Conservation (phyloP, 306 rosid species). For the Quercus gilva region DNA sequence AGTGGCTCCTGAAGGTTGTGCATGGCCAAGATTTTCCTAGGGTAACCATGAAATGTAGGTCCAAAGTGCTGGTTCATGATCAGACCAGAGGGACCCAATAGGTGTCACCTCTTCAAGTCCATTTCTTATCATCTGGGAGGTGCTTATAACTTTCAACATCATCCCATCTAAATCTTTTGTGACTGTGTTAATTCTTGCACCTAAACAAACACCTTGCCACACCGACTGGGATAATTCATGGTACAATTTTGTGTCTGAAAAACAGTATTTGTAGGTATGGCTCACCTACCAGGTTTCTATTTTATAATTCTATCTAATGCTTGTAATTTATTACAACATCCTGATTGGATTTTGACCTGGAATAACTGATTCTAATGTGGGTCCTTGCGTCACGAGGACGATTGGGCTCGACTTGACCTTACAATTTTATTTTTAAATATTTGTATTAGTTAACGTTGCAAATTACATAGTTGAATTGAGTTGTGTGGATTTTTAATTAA, state of each 20-base stretch:
- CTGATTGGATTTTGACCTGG: conserved; percentile 18
- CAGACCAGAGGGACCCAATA: conserved; percentile 50
- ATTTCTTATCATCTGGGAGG: conserved; percentile 18
- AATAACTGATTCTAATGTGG: not conserved
- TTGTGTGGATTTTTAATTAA: too few relatives aligned
- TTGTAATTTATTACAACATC: not conserved
- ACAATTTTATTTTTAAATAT: too few relatives aligned
- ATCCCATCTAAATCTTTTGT: not conserved
- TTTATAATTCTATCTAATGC: not conserved
- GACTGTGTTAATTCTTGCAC: not conserved
- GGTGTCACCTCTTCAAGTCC: conserved; percentile 29
- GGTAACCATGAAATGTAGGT: conserved; percentile 33
- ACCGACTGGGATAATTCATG: not conserved
- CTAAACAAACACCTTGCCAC: not conserved
- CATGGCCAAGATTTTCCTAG: conserved; percentile 6
- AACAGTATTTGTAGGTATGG: not conserved
- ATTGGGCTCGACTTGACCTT: too few relatives aligned
- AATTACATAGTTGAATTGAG: too few relatives aligned
- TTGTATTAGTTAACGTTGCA: too few relatives aligned
- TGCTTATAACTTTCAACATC: conserved; percentile 15
- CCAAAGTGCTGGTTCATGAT: conserved; percentile 41
- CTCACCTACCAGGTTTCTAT: conserved; percentile 5
- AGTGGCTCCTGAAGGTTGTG: not conserved
- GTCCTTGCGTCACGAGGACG: not conserved
- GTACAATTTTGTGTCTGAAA: not conserved